These are phyloP conservation scores for Phytophthora gonapodyides DNA, from an alignment of 352 stramenopile species.

Conservation along the genomic window DNA sequence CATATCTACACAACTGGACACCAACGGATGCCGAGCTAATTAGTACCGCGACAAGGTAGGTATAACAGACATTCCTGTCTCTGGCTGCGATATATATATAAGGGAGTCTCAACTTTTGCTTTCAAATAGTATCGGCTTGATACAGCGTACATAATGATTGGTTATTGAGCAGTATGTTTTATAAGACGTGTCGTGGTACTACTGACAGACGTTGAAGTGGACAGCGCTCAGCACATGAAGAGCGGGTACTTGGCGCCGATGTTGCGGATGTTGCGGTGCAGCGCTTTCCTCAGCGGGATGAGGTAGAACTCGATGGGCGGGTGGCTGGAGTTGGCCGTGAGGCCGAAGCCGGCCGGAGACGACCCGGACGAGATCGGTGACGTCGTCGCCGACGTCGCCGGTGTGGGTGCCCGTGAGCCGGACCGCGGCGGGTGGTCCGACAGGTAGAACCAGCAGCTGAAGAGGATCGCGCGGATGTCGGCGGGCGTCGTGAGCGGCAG, in stretches of 20 bases:
- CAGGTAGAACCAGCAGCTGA: constrained; percentile 87
- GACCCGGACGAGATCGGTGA: constrained; percentile 54
- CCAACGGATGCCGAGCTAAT: no score
- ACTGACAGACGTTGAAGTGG: no score
- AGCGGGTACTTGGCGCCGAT: constrained; percentile 74
- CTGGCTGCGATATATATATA: no score
- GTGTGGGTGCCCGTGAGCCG: constrained; percentile 39
- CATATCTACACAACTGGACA: neutral
- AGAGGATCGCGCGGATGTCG: constrained; percentile 79
- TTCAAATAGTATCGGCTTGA: no score
- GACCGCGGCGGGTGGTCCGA: constrained; percentile 64
- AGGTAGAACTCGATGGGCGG: constrained; percentile 80
- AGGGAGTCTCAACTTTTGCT: no score
- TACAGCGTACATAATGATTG: no score
- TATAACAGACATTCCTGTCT: no score
- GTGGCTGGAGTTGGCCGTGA: constrained; percentile 26
- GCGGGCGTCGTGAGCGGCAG: constrained; percentile 66
- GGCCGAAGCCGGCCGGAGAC: constrained; percentile 44
- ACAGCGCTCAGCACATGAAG: constrained; percentile 73
- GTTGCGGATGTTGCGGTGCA: constrained; percentile 78
- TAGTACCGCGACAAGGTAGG: no score
- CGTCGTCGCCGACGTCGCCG: constrained; percentile 45
- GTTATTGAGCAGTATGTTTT: neutral
- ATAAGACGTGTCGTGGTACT: no score
- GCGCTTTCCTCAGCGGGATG: constrained; percentile 70